A percentile compares a stretch with the other conserved stretches of the same genome.
Conservation (phyloP, 257 asterid genomes). For the Coffea canephora region DNA sequence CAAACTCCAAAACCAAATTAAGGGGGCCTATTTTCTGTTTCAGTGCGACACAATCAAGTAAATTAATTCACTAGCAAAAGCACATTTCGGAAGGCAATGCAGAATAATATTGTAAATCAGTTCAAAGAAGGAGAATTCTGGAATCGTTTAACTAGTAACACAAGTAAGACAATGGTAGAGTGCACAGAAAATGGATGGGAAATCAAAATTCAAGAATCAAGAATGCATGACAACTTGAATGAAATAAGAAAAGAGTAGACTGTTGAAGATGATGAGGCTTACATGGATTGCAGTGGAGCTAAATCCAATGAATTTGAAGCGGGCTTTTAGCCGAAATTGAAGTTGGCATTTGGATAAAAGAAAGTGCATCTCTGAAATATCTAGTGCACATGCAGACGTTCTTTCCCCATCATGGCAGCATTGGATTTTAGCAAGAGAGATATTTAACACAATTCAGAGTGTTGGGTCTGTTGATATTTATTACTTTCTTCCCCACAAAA, state of each 20-base stretch:
- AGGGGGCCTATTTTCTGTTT: not conserved
- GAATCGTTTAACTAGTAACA: not conserved
- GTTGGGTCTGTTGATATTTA: too few relatives aligned
- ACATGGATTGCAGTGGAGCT: not conserved
- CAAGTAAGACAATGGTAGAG: not conserved
- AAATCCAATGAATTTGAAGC: not conserved
- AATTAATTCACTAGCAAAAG: not conserved
- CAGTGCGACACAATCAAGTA: not conserved
- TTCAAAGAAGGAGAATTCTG: not conserved
- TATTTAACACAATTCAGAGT: too few relatives aligned
- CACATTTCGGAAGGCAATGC: not conserved
- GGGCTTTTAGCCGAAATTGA: not conserved
- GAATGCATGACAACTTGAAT: not conserved
- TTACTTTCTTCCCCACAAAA: too few relatives aligned
- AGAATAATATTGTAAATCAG: not conserved
- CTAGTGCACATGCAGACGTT: constrained; percentile 5
- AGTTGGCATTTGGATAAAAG: not conserved
- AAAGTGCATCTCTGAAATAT: not conserved
- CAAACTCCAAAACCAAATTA: not conserved
- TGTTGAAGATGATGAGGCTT: constrained; percentile 5
- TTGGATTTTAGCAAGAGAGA: not conserved
- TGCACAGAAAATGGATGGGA: not conserved
- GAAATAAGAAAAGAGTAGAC: not conserved
- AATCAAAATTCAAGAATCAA: not conserved
- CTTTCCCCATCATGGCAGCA: not conserved